Conservation (phyloP, 2,329 filamentous ascomycete species). For the Colletotrichum sp. region DNA sequence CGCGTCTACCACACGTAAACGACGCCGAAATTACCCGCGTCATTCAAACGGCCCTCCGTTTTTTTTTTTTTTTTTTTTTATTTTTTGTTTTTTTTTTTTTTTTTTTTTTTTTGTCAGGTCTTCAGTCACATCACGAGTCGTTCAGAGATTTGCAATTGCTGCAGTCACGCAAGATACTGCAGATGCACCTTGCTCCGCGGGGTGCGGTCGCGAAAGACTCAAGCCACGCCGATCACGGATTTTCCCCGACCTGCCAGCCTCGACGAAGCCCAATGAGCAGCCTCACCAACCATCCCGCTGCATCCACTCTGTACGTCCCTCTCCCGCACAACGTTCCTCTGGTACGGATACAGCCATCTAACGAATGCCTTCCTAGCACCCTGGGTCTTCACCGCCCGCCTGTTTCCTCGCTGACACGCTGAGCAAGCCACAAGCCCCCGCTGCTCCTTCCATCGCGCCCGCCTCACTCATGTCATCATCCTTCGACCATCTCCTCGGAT, state of each 20-base stretch:
- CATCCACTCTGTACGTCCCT: background rate
- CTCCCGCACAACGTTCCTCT: background rate
- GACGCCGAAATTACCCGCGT: too few species aligned
- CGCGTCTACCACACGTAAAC: too few species aligned
- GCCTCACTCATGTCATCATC: slow-evolving; percentile 3
- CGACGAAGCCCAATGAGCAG: slow-evolving; percentile 2
- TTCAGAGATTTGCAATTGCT: background rate
- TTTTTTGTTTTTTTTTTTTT: too few species aligned
- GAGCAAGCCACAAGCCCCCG: background rate
- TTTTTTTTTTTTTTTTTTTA: too few species aligned
- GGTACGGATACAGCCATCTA: background rate
- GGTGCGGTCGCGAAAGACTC: background rate
- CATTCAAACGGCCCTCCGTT: too few species aligned
- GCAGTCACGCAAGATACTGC: background rate
- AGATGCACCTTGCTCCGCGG: background rate
- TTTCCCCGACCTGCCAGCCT: background rate
- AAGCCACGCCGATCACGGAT: slow-evolving; percentile 3
- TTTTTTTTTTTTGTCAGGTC: background rate
- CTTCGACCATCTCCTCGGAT: background rate
- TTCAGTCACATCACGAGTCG: background rate
- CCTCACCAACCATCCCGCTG: slow-evolving; percentile 1
- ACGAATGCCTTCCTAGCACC: background rate
- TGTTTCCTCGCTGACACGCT: background rate
- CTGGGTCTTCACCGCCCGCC: background rate
- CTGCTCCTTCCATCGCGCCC: background rate